Base-by-base conservation (phyloP, 306 rosid genomes). In the Cucurbita moschata region DNA sequence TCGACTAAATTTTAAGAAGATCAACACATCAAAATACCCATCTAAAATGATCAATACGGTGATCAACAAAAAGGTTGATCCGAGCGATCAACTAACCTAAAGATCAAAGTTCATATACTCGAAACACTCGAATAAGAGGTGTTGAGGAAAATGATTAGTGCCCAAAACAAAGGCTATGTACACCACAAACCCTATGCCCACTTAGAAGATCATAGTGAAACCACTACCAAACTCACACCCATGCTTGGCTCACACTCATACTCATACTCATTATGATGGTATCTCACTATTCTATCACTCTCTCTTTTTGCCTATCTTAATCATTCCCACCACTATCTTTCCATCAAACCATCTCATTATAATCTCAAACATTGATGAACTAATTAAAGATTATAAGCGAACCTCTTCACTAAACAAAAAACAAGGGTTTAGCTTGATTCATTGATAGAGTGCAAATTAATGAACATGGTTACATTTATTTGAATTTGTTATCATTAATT, bases 261-360 rank as follows among this genome's bases (percentile, higher is more conserved):
- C 35, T 30, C 35, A 30, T 30, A 30, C 54, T 40, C 72, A 51
- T 46, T 71, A 46, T 69, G 49, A 15, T 5, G 1, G 23, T 8
- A 52, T 11, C 54, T 40, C 72, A 51, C 60, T 71, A 46, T 69
- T 69, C 35, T 46, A 69, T 69, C 58, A 46, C 56, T 44, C 53
- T 52, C 23, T 13, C 7, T 35, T 8, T 40, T 73, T 18, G 5
- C 67, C 42, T 14, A 38, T 73, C 53, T 43, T 43, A 54, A 73
- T 55, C 52, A 73, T 73, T 40, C 13, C 52, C 16, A 15, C 57
- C 76, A 73, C 76, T 73, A 73, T 54, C 66, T 11, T 44, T 44
- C 26, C 42, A 42, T 56, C 76, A 73, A 73, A 73, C 38, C 51
- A 42, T 30, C 35, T 30, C 3, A 30, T 30, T 30, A 30, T 30